Evolutionary conservation across 1,139 yeast genomes (phyloP).

Genomic region (Kurtzmaniella natalensis): DNA sequence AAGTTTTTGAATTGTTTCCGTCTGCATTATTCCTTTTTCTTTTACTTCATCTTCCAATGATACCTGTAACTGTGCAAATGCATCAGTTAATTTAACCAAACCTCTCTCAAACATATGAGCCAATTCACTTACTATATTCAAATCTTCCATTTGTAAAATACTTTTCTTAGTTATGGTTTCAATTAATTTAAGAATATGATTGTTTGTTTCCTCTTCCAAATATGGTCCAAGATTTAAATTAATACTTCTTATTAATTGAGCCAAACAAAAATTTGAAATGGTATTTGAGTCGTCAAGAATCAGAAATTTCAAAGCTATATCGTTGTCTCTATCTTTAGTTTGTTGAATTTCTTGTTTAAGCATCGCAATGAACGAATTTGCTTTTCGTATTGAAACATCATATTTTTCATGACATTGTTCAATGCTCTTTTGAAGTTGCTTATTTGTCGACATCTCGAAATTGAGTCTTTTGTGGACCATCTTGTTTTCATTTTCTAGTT

Average conservation of each 20-base stretch:
- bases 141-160: not conserved
- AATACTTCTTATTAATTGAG: not conserved
- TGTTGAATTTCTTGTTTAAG: too few species aligned
- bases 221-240: not conserved
- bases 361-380: too few species aligned
- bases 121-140: constrained; percentile 1
- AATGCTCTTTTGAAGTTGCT: too few species aligned
- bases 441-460: too few species aligned
- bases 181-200: not conserved
- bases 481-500: too few species aligned
- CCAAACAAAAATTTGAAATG: not conserved
- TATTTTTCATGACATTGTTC: too few species aligned
- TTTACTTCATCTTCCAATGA: not conserved
- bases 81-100: not conserved
- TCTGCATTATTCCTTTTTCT: not conserved
- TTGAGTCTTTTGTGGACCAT: too few species aligned
- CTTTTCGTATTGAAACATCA: too few species aligned
- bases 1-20: not conserved
- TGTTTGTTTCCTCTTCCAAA: not conserved
- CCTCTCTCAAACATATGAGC: not conserved
- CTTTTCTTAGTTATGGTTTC: not conserved
- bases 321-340: too few species aligned
- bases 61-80: not conserved
- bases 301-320: too few species aligned
- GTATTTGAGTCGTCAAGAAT: not conserved